phyloP scores from a whole-genome alignment of 2,329 filamentous ascomycete species.

The Claviceps quebecensis region DNA sequence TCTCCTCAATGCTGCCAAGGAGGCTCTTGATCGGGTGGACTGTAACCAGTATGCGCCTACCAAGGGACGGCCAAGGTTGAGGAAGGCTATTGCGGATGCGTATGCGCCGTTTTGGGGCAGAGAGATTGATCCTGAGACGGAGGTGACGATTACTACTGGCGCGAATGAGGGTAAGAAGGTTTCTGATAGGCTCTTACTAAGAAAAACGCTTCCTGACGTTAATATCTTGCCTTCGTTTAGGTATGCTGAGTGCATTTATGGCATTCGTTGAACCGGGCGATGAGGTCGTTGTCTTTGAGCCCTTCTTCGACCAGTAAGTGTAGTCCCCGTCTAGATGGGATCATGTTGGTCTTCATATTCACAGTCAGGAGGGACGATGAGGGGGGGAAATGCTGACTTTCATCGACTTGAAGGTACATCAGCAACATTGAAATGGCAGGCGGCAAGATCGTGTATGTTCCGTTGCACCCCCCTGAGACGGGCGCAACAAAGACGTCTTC shows the following conservation, averaged over 20 bases:
- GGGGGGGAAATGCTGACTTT: neutral
- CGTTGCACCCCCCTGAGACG: slow-evolving; percentile 75
- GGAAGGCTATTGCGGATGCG: slow-evolving; percentile 82
- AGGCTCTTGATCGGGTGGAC: slow-evolving; percentile 77
- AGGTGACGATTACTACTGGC: slow-evolving; percentile 88
- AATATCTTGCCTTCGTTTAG: slow-evolving; percentile 1
- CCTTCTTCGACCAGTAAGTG: slow-evolving; percentile 83
- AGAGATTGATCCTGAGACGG: slow-evolving; percentile 70
- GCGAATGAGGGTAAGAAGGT: slow-evolving; percentile 51
- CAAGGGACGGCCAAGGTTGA: slow-evolving; percentile 79
- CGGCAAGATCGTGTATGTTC: slow-evolving; percentile 87
- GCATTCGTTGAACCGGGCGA: slow-evolving; percentile 88
- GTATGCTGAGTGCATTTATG: slow-evolving; percentile 97
- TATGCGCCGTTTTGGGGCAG: slow-evolving; percentile 85
- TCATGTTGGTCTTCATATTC: neutral
- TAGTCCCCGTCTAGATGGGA: too few species aligned
- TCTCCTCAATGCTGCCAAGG: slow-evolving; percentile 81
- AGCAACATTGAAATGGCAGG: slow-evolving; percentile 98
- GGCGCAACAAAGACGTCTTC: slow-evolving; percentile 70
- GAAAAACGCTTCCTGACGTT: neutral
- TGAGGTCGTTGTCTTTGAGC: slow-evolving; percentile 96
- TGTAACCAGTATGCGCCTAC: slow-evolving; percentile 99
- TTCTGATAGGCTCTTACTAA: neutral
- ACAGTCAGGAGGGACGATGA: neutral
- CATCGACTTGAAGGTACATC: slow-evolving; percentile 40